Evolutionary conservation across 352 stramenopile genomes (phyloP).

Genomic region (Globisporangium mamillatum): DNA sequence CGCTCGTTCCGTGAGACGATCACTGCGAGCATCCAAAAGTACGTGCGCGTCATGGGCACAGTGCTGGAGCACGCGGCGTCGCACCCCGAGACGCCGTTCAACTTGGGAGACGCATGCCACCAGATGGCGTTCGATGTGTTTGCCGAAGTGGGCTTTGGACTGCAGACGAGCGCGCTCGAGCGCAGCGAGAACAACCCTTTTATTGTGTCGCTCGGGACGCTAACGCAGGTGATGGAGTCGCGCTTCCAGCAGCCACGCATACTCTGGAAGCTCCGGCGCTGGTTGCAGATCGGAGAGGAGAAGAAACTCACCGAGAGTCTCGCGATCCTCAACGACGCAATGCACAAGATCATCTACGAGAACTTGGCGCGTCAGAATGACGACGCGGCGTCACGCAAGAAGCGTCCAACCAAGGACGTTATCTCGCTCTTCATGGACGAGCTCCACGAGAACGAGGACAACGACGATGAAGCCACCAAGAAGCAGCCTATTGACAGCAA

Average conservation of each 20-base stretch:
- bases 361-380: conserved; percentile 34
- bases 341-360: conserved; percentile 46
- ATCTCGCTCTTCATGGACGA: conserved; percentile 27
- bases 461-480: not conserved
- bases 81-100: conserved; percentile 6
- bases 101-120: conserved; percentile 32
- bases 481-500: conserved; percentile 14
- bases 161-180: conserved; percentile 44
- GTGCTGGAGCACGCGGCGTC: conserved; percentile 17
- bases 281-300: conserved; percentile 36
- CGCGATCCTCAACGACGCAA: conserved; percentile 39
- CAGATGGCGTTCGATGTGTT: conserved; percentile 57
- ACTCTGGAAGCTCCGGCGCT: conserved; percentile 39
- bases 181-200: conserved; percentile 39
- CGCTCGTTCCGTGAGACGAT: conserved; percentile 37
- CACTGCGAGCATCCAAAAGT: conserved; percentile 34
- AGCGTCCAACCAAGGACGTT: conserved; percentile 18
- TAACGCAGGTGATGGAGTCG: conserved; percentile 9
- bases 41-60: conserved; percentile 29
- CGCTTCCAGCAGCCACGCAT: conserved; percentile 35
- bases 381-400: not conserved
- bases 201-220: conserved; percentile 16
- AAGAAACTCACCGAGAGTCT: conserved; percentile 37
- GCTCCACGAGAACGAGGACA: not conserved
- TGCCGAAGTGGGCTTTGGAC: conserved; percentile 43